Evolutionary conservation across 257 asterid species (phyloP).

Genomic region (Scutellaria galericulata): DNA sequence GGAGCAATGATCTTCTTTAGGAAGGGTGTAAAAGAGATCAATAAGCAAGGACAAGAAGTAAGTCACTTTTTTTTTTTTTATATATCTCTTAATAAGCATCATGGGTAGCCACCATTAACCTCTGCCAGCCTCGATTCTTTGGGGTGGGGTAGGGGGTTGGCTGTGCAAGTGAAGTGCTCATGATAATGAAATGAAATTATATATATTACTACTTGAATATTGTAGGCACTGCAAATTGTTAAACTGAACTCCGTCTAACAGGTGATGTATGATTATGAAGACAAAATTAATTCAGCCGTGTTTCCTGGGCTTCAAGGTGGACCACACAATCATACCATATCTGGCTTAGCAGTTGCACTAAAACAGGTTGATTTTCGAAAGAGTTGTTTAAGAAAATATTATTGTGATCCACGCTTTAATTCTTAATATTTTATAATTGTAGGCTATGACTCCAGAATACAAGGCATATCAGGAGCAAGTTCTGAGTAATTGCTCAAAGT

Average conservation of each 20-base stretch:
- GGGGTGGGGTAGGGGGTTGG: conserved; percentile 12
- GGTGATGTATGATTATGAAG: conserved; percentile 92
- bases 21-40: conserved; percentile 87
- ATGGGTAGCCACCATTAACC: neutral
- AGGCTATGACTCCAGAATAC: conserved; percentile 96
- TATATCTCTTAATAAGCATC: neutral
- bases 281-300: conserved; percentile 95
- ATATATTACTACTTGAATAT: neutral
- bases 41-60: conserved; percentile 91
- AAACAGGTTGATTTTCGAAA: conserved; percentile 63
- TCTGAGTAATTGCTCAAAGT: conserved; percentile 82
- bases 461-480: conserved; percentile 94
- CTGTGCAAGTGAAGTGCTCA: conserved; percentile 16
- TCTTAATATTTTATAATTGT: conserved; percentile 25
- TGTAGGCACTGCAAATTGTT: conserved; percentile 1
- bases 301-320: conserved; percentile 99
- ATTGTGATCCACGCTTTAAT: conserved; percentile 20
- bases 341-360: conserved; percentile 94
- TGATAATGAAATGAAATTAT: neutral
- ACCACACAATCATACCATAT: conserved; percentile 97
- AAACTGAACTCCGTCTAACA: conserved; percentile 37
- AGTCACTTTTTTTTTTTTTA: conserved; percentile 21
- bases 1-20: conserved; percentile 98
- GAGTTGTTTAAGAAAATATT: neutral
- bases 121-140: neutral